Evolutionary conservation across 2,329 filamentous ascomycete species (phyloP), one percentile per base, ranked within the genome.

Genomic region (Epicoccum sorghinum): DNA sequence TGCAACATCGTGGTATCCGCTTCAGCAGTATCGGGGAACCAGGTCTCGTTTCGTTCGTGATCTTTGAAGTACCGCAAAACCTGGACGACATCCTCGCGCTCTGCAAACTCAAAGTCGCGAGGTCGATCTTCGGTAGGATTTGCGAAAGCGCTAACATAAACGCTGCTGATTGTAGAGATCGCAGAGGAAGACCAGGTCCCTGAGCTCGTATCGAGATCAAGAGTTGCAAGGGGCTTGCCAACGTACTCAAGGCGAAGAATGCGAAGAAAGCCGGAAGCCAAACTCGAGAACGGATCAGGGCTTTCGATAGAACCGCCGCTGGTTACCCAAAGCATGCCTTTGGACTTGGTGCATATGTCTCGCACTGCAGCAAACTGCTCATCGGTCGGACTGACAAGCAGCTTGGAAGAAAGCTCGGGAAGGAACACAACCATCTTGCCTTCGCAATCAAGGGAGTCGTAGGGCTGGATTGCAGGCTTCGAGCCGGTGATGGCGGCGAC

Each of bases 391-490:
- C 10, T 36, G 18, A 23, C 32, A n/a, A 50, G 47, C 4, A 50
- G 38, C 10, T 42, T 35, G n/a, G 12, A n/a, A 12, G 38, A 35
- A 4, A 50, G 7, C 27, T 50, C 47, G 4, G 38, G 38, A n/a
- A 50, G 47, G 23, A 50, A 50, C 7, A 50, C 33, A 3, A 50
- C 47, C 3, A 42, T 27, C n/a, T 50, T 50, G 7, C 47, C 47
- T 25, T 50, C 47, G 13, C 30, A 43, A 4, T 50, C 47, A 7
- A 50, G 23, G 18, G 42, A 39, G 14, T 55, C 52, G 23, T 32
- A 44, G 3, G 24, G 18, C 44, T 55, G 45, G 3, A 55, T 32
- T 4, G 45, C 27, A 6, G 45, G 30, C 9, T 30, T 42, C 10
- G 36, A 33, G 18, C 29, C 23, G 4, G 12, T 32, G 6, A 22